These are phyloP conservation scores for Aspergillus leporis DNA, from an alignment of 495 filamentous ascomycete genomes.

Conservation along the genomic window DNA sequence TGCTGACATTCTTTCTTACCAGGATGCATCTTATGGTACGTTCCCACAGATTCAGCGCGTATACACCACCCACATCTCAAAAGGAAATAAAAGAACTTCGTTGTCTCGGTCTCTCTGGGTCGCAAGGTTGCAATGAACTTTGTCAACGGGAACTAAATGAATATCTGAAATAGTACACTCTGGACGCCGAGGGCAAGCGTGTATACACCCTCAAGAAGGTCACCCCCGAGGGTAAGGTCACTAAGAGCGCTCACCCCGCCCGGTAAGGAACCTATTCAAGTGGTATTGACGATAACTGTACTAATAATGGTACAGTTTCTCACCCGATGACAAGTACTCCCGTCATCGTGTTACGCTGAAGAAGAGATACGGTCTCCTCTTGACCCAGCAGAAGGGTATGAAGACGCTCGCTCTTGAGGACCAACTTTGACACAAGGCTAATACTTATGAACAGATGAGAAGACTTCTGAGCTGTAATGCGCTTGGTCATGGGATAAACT, in stretches of 20 bases:
- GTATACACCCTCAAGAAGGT: conserved; percentile 70
- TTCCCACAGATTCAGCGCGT: conserved; percentile 23
- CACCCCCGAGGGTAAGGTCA: conserved; percentile 67
- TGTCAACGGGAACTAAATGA: conserved; percentile 8
- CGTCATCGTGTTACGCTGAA: conserved; percentile 89
- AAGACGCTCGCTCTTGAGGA: background rate
- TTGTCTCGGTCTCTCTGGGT: background rate
- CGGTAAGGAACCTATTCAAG: conserved; percentile 36
- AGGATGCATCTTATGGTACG: conserved; percentile 56
- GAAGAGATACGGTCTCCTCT: conserved; percentile 82
- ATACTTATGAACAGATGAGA: conserved; percentile 26
- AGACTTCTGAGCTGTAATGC: conserved; percentile 32
- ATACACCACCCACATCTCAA: background rate
- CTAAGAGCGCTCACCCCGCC: conserved; percentile 94
- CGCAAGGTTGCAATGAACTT: background rate
- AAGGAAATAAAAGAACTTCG: background rate
- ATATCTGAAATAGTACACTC: conserved; percentile 59
- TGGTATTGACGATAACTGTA: background rate
- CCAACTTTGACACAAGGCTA: conserved; percentile 8
- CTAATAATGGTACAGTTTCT: conserved; percentile 53
- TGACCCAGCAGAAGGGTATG: conserved; percentile 73
- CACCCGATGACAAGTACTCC: conserved; percentile 97
- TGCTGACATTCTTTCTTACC: conserved; percentile 20
- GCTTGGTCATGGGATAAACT: conserved; percentile 13
- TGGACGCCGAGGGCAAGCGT: conserved; percentile 75